These are phyloP conservation scores for Sporothrix inflata DNA, from an alignment of 2,329 filamentous ascomycete genomes.

Conservation along the genomic window DNA sequence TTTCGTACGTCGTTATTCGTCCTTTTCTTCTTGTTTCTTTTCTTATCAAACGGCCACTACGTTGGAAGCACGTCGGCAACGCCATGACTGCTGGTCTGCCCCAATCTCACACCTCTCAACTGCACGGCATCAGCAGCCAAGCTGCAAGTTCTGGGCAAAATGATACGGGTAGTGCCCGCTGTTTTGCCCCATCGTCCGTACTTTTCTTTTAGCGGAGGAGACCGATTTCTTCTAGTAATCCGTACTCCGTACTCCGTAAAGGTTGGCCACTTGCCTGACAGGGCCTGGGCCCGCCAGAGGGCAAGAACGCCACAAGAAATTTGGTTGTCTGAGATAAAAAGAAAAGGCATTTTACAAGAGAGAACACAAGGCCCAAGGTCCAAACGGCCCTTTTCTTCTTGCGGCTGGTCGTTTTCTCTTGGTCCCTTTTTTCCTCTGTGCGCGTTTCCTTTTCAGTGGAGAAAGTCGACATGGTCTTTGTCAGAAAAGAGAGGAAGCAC, in stretches of 20 bases:
- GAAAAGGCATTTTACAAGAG: not conserved
- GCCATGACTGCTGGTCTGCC: not conserved
- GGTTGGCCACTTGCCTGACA: not conserved
- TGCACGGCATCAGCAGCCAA: not conserved
- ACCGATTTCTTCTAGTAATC: not conserved
- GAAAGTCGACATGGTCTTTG: no score
- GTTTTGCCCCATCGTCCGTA: not conserved
- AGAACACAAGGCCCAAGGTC: not conserved
- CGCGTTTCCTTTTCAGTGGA: no score
- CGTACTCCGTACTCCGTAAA: not conserved
- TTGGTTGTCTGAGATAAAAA: not conserved
- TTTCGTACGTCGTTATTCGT: not conserved
- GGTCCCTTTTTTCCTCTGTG: not conserved
- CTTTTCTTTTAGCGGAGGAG: not conserved
- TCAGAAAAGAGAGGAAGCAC: no score
- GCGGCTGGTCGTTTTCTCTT: not conserved
- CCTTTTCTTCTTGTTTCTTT: no score
- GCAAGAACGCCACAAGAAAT: not conserved
- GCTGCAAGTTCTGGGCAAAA: not conserved
- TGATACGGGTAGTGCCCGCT: not conserved
- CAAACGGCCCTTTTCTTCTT: conserved; percentile 12
- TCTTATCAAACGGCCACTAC: not conserved
- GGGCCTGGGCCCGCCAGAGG: not conserved
- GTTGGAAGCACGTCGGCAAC: not conserved
- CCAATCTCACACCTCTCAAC: not conserved